Percentiles rank a stretch among this genome's conserved stretches.
Evolutionary conservation across 2,329 filamentous ascomycete species (phyloP).

Genomic region (Xylariaceae sp.): DNA sequence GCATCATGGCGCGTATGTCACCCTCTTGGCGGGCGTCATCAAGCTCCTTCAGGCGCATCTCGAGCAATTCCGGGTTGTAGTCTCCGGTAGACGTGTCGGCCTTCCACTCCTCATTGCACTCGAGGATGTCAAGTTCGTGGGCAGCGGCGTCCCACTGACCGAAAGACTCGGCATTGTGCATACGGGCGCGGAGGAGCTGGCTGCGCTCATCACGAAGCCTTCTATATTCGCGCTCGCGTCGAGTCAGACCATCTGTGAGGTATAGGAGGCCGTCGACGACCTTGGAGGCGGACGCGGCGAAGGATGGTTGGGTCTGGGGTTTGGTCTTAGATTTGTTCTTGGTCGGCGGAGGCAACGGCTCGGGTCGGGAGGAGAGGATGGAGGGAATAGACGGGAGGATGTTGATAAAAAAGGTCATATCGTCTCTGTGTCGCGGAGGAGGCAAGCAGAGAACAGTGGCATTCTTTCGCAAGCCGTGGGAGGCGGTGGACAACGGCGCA

Average conservation of each 20-base stretch:
- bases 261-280: slow-evolving; percentile 53
- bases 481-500: neutral
- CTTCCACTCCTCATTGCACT: slow-evolving; percentile 86
- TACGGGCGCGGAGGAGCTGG: slow-evolving; percentile 66
- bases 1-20: slow-evolving; percentile 79
- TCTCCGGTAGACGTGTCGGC: slow-evolving; percentile 65
- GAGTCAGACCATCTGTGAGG: slow-evolving; percentile 60
- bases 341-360: neutral
- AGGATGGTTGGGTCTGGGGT: neutral
- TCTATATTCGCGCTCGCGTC: slow-evolving; percentile 56
- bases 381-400: slow-evolving; percentile 32
- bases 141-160: slow-evolving; percentile 79
- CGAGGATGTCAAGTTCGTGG: slow-evolving; percentile 76
- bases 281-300: slow-evolving; percentile 41
- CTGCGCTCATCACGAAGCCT: slow-evolving; percentile 62
- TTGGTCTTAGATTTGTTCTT: no score
- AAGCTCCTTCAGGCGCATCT: slow-evolving; percentile 72
- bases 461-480: slow-evolving; percentile 3
- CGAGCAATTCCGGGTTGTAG: slow-evolving; percentile 74
- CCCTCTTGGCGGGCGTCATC: slow-evolving; percentile 75
- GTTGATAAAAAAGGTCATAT: slow-evolving; percentile 37
- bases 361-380: slow-evolving; percentile 4
- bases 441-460: neutral
- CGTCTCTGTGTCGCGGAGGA: slow-evolving; percentile 14
- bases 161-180: slow-evolving; percentile 72